phyloP scores from a whole-genome alignment of 192 early-diverging fungal genomes.

The Backusella psychrophila region DNA sequence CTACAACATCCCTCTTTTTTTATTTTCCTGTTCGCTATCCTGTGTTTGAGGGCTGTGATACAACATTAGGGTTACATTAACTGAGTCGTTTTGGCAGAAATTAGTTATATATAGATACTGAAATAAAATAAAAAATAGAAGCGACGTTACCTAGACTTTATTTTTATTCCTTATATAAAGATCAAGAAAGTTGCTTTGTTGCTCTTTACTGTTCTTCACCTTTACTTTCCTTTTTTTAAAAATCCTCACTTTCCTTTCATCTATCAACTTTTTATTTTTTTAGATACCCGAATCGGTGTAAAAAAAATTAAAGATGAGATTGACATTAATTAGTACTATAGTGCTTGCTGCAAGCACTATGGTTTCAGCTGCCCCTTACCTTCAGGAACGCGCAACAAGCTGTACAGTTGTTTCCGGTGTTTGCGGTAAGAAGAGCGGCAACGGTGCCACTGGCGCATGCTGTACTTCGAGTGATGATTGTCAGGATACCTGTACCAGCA shows the following conservation, averaged over 20 bases:
- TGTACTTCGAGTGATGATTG: not conserved
- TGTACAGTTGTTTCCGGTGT: constrained; percentile 1
- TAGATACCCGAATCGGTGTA: not conserved
- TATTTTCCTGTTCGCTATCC: not conserved
- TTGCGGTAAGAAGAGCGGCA: not conserved
- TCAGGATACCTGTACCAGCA: not conserved
- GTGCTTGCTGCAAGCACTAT: not conserved
- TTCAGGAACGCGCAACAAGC: not conserved
- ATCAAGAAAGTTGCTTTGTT: not conserved
- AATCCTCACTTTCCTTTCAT: not conserved
- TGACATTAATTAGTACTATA: not conserved
- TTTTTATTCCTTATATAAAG: not conserved
- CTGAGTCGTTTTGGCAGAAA: not conserved
- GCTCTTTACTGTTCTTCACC: not conserved
- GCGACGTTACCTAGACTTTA: not conserved
- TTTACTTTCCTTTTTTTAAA: not conserved
- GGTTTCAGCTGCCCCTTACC: not conserved
- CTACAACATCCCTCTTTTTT: not conserved
- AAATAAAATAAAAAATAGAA: not conserved
- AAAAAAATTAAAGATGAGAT: constrained; percentile 1
- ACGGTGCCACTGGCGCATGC: not conserved
- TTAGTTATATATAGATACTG: not conserved
- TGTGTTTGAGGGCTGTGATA: not conserved
- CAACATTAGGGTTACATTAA: not conserved
- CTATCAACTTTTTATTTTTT: not conserved